Evolutionary conservation across 1,284 basidiomycete species (phyloP).

Genomic region (Athelia psychrophila): DNA sequence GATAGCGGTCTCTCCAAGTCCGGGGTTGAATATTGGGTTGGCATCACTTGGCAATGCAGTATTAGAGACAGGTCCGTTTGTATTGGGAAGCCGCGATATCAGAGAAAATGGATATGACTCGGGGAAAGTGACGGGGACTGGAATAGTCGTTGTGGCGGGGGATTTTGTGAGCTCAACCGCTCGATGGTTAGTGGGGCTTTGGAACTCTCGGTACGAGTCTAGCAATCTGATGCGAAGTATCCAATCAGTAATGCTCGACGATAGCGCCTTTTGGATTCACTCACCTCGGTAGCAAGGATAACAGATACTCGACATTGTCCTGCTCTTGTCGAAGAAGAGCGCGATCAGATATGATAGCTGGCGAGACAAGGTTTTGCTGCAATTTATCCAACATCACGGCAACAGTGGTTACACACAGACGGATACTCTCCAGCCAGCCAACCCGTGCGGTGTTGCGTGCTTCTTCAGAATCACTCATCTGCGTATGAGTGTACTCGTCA

Average conservation of each 20-base stretch:
- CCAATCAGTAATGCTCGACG: conserved; percentile 12
- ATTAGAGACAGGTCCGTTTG: conserved; percentile 41
- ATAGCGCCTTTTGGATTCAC: conserved; percentile 17
- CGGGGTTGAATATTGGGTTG: conserved; percentile 66
- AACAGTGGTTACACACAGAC: conserved; percentile 81
- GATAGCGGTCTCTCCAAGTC: conserved; percentile 83
- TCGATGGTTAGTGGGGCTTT: conserved; percentile 61
- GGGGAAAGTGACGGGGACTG: conserved; percentile 85
- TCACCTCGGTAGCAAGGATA: conserved; percentile 85
- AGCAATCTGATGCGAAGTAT: conserved; percentile 56
- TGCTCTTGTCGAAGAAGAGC: conserved; percentile 76
- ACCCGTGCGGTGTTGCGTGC: conserved; percentile 76
- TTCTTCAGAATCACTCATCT: conserved; percentile 60
- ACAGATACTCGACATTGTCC: conserved; percentile 88
- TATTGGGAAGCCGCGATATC: conserved; percentile 62
- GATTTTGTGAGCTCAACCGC: conserved; percentile 71
- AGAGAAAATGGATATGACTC: conserved; percentile 93
- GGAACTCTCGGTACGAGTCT: conserved; percentile 86
- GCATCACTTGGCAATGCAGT: conserved; percentile 38
- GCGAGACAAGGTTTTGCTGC: conserved; percentile 76
- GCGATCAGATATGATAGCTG: conserved; percentile 60
- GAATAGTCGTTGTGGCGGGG: conserved; percentile 56
- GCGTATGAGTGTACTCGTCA: conserved; percentile 72
- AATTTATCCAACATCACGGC: conserved; percentile 92
- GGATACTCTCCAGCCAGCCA: conserved; percentile 86